Conservation (phyloP, 2,329 filamentous ascomycete species). For the Fusarium bulbicola region DNA sequence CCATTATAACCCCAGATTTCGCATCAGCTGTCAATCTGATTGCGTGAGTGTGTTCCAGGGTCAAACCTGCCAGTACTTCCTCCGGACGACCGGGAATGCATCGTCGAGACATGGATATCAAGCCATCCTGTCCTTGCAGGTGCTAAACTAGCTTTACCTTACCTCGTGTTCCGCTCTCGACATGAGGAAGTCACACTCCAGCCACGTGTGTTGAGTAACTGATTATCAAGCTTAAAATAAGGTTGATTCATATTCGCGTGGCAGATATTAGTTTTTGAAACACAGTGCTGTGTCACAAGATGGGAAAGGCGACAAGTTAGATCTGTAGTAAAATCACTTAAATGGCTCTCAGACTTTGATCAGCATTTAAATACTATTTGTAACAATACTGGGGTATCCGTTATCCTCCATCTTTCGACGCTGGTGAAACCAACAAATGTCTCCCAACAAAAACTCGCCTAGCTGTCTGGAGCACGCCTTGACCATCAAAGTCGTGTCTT, state of each 20-base stretch:
- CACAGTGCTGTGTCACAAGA: neutral
- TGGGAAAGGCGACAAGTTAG: neutral
- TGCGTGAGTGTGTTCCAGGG: neutral
- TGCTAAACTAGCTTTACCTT: neutral
- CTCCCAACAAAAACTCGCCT: neutral
- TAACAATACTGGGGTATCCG: conserved; percentile 31
- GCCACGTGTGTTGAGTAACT: neutral
- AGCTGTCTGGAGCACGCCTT: conserved; percentile 3
- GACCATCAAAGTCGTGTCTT: conserved; percentile 19
- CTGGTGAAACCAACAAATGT: conserved; percentile 3
- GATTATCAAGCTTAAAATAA: neutral
- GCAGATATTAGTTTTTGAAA: neutral
- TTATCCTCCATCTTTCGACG: neutral
- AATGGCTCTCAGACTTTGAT: neutral
- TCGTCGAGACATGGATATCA: neutral
- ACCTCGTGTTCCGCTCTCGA: neutral
- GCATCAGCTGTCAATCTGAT: neutral
- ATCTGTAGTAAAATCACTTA: neutral
- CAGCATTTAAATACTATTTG: conserved; percentile 2
- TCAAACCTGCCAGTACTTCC: neutral
- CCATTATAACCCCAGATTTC: neutral
- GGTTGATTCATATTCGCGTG: neutral
- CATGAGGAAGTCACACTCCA: neutral
- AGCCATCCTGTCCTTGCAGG: neutral
- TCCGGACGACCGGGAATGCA: conserved; percentile 14